Percentiles rank a stretch among this genome's conserved stretches.
Conservation (phyloP, 2,329 filamentous ascomycete genomes). For the Moelleriella libera region DNA sequence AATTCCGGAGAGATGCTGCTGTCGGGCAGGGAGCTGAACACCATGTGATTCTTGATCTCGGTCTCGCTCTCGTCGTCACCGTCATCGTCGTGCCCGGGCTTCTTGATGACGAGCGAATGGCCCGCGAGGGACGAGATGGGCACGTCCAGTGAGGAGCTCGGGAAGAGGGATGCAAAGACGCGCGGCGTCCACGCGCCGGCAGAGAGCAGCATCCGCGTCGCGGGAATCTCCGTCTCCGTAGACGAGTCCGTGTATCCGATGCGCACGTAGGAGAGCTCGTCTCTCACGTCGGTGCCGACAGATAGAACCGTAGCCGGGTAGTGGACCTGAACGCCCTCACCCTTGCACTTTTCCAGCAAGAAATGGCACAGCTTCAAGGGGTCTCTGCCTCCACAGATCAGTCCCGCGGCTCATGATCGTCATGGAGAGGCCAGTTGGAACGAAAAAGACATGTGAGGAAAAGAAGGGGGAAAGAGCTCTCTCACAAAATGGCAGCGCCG, state of each 20-base stretch:
- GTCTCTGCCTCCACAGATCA: slow-evolving; percentile 30
- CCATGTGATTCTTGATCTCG: slow-evolving; percentile 38
- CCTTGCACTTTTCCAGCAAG: slow-evolving; percentile 42
- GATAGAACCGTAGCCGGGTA: slow-evolving; percentile 45
- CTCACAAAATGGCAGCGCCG: slow-evolving; percentile 51
- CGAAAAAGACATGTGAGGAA: too few species aligned
- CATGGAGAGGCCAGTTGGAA: too few species aligned
- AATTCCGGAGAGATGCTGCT: slow-evolving; percentile 54
- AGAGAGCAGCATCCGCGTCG: slow-evolving; percentile 50
- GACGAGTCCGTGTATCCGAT: slow-evolving; percentile 29
- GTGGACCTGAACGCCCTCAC: slow-evolving; percentile 49
- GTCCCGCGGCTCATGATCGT: slow-evolving; percentile 5
- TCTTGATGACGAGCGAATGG: slow-evolving; percentile 55
- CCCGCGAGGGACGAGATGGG: slow-evolving; percentile 46
- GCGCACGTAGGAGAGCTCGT: slow-evolving; percentile 35
- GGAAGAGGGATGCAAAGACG: slow-evolving; percentile 54
- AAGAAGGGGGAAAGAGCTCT: too few species aligned
- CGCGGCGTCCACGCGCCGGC: slow-evolving; percentile 58
- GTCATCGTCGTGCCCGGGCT: slow-evolving; percentile 20
- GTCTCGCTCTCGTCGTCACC: slow-evolving; percentile 22
- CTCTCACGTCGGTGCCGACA: slow-evolving; percentile 33
- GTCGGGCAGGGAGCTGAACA: slow-evolving; percentile 46
- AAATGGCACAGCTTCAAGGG: slow-evolving; percentile 52
- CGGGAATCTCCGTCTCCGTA: slow-evolving; percentile 39
- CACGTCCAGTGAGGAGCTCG: slow-evolving; percentile 32